A percentile compares a stretch with the other conserved stretches of the same genome.
These are phyloP conservation scores for Psophocarpus tetragonolobus DNA, from an alignment of 306 rosid species.

Conservation along the genomic window DNA sequence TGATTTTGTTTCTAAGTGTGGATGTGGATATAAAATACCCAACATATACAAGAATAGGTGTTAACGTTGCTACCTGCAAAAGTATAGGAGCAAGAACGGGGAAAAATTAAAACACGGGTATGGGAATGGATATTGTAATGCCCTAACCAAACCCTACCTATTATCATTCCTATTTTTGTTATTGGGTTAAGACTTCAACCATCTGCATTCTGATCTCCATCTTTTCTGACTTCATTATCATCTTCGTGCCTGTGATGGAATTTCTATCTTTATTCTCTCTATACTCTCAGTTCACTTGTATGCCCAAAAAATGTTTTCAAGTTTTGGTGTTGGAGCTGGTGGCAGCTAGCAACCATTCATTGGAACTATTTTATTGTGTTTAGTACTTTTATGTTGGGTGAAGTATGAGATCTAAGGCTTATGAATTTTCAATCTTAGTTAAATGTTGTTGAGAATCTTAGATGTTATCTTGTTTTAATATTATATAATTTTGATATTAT, in stretches of 20 bases:
- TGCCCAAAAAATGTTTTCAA: neutral
- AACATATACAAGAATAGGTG: too few relatives aligned
- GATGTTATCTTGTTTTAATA: too few relatives aligned
- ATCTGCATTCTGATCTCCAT: neutral
- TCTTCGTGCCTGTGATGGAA: neutral
- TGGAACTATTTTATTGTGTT: neutral
- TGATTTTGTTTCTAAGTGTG: too few relatives aligned
- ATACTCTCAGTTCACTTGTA: neutral
- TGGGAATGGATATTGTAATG: too few relatives aligned
- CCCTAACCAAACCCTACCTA: too few relatives aligned
- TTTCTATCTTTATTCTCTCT: neutral
- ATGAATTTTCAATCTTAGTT: neutral
- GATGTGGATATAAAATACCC: too few relatives aligned
- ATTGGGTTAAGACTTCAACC: neutral
- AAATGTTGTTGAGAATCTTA: too few relatives aligned
- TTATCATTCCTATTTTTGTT: too few relatives aligned
- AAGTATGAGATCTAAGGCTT: neutral
- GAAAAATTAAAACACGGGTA: too few relatives aligned
- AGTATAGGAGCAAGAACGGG: too few relatives aligned
- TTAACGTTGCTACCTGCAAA: too few relatives aligned
- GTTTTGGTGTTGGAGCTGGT: neutral
- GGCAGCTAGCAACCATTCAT: neutral
- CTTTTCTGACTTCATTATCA: neutral
- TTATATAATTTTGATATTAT: too few relatives aligned
- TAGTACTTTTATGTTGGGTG: neutral